Conservation (phyloP, 768 basidiomycete genomes). For the Sporobolomyces phaffii region DNA sequence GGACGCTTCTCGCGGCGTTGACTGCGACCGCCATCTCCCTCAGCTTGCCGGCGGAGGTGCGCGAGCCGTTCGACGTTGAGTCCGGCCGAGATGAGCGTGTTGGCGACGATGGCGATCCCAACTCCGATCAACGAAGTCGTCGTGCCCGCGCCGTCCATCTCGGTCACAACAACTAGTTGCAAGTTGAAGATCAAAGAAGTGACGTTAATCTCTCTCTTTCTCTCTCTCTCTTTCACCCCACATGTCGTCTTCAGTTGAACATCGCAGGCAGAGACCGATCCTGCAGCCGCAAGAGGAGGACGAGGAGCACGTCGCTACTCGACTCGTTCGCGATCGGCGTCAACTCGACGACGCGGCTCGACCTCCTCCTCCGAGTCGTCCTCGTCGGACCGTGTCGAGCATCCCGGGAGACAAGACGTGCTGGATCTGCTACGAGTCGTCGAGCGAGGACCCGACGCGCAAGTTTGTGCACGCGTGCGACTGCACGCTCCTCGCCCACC, state of each 20-base stretch:
- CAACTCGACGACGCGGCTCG: neutral
- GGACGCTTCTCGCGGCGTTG: neutral
- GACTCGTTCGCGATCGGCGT: too few relatives aligned
- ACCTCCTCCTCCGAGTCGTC: neutral
- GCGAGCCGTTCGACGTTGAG: conserved; percentile 73
- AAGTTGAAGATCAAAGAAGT: neutral
- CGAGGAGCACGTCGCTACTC: neutral
- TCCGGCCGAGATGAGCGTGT: conserved; percentile 80
- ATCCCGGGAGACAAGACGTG: conserved; percentile 24
- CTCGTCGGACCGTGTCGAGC: neutral
- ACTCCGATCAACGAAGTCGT: conserved; percentile 60
- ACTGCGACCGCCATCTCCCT: too few relatives aligned
- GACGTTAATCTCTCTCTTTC: neutral
- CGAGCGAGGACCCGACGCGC: neutral
- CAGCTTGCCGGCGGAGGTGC: too few relatives aligned
- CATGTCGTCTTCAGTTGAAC: neutral
- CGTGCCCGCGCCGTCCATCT: neutral
- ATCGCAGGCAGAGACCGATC: neutral
- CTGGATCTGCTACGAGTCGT: conserved; percentile 41
- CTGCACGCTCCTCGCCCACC: conserved; percentile 38
- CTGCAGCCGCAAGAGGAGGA: neutral
- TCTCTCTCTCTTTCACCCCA: neutral
- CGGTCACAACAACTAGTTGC: neutral
- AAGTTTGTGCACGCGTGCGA: conserved; percentile 34
- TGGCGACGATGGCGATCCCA: conserved; percentile 71